A percentile compares a stretch with the other conserved stretches of the same genome.
phyloP scores from a whole-genome alignment of 2,329 filamentous ascomycete genomes.

The Cercospora beticola region DNA sequence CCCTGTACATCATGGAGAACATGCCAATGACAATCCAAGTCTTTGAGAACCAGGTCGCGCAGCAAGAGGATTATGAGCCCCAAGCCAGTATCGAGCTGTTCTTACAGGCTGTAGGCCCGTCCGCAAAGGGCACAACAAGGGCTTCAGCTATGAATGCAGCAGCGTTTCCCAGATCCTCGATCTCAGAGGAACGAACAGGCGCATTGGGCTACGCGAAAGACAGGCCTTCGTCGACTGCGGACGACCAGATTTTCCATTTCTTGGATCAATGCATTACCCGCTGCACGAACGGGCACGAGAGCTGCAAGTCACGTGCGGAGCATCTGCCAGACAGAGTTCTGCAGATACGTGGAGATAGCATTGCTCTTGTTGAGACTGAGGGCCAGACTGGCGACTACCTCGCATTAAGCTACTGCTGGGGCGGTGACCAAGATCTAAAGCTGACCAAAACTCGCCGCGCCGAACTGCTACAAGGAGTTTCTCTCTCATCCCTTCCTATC shows the following conservation, averaged over 20 bases:
- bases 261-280: not conserved
- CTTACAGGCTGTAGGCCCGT: not conserved
- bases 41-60: not conserved
- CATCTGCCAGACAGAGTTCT: not conserved
- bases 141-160: too few species aligned
- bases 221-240: not conserved
- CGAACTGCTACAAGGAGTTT: not conserved
- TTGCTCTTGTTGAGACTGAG: not conserved
- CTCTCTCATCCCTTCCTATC: not conserved
- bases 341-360: not conserved
- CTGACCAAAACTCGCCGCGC: not conserved
- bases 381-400: not conserved
- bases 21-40: not conserved
- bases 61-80: not conserved
- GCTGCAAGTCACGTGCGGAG: not conserved
- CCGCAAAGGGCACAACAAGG: not conserved
- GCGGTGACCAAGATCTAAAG: not conserved
- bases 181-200: not conserved
- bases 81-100: not conserved
- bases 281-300: not conserved
- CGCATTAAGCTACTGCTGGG: not conserved
- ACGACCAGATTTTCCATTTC: not conserved
- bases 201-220: not conserved
- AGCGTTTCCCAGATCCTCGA: not conserved
- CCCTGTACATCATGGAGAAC: not conserved